These are phyloP conservation scores for Phaeophleospora eucalypticola DNA, from an alignment of 2,329 filamentous ascomycete species.

Conservation along the genomic window DNA sequence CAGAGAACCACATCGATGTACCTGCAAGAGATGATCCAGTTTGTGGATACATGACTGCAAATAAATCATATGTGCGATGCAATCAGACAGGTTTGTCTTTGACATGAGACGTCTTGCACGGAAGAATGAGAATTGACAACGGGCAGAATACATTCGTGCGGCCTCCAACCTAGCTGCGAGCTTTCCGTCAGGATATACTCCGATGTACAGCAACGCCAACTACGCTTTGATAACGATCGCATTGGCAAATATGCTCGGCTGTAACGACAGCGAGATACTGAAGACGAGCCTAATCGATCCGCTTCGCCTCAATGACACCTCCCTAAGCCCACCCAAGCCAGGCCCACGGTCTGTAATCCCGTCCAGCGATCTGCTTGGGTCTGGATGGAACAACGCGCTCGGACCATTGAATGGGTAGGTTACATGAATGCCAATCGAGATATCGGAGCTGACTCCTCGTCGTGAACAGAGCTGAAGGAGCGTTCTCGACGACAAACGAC, in stretches of 20 bases:
- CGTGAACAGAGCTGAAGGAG: slow-evolving; percentile 9
- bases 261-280: slow-evolving; percentile 8
- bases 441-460: slow-evolving; percentile 37
- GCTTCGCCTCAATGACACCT: slow-evolving; percentile 14
- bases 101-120: too few species aligned
- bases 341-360: slow-evolving; percentile 13
- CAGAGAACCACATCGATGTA: slow-evolving; percentile 5
- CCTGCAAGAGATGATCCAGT: slow-evolving; percentile 11
- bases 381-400: slow-evolving; percentile 27
- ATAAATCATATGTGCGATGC: slow-evolving; percentile 12
- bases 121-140: not conserved
- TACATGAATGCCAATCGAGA: too few species aligned
- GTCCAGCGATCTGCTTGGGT: slow-evolving; percentile 8
- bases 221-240: slow-evolving; percentile 16
- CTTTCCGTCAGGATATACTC: slow-evolving; percentile 14
- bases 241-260: slow-evolving; percentile 8
- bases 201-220: slow-evolving; percentile 20
- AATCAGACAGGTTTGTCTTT: slow-evolving; percentile 4
- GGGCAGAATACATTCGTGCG: slow-evolving; percentile 7
- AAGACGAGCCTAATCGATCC: slow-evolving; percentile 10
- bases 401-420: slow-evolving; percentile 38
- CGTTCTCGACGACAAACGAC: slow-evolving; percentile 19
- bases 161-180: slow-evolving; percentile 12
- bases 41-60: slow-evolving; percentile 14
- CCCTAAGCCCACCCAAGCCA: slow-evolving; percentile 8